A percentile compares a stretch with the other conserved stretches of the same genome.
phyloP scores from a whole-genome alignment of 1,139 yeast genomes.

The Pichia norvegensis region DNA sequence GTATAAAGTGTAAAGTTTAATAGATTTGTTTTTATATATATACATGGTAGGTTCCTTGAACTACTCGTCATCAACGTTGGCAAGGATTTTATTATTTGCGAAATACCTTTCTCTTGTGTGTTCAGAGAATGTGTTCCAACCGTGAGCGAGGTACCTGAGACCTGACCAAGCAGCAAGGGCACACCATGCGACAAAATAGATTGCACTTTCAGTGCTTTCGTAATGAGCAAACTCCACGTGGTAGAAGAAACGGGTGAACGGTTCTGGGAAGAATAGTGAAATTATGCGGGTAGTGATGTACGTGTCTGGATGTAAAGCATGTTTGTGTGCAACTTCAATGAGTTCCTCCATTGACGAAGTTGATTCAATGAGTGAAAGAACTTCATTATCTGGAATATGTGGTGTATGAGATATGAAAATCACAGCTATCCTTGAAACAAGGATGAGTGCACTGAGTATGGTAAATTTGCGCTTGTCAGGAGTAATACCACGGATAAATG shows the following conservation, averaged over 20 bases:
- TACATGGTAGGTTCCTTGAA: too few relatives aligned
- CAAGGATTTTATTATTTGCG: slow-evolving; percentile 54
- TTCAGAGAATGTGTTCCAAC: slow-evolving; percentile 24
- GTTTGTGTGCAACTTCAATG: not conserved
- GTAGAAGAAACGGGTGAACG: not conserved
- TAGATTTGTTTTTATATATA: too few relatives aligned
- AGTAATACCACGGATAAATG: not conserved
- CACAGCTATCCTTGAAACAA: not conserved
- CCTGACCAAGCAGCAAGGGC: slow-evolving; percentile 31
- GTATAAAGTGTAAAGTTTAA: too few relatives aligned
- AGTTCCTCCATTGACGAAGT: not conserved
- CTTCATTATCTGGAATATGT: not conserved
- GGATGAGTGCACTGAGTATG: not conserved
- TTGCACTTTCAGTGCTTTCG: slow-evolving; percentile 36
- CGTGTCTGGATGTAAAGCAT: not conserved
- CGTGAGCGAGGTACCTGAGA: not conserved
- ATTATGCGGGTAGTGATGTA: not conserved
- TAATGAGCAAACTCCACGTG: not conserved
- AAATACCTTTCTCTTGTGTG: slow-evolving; percentile 55
- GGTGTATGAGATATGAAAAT: not conserved
- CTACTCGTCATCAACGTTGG: slow-evolving; percentile 37
- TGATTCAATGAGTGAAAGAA: not conserved
- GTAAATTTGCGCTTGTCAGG: not conserved
- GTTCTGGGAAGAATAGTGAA: not conserved
- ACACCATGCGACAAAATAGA: slow-evolving; percentile 59